Base-by-base conservation (phyloP, 1,284 basidiomycete species). In the Melampsora americana region DNA sequence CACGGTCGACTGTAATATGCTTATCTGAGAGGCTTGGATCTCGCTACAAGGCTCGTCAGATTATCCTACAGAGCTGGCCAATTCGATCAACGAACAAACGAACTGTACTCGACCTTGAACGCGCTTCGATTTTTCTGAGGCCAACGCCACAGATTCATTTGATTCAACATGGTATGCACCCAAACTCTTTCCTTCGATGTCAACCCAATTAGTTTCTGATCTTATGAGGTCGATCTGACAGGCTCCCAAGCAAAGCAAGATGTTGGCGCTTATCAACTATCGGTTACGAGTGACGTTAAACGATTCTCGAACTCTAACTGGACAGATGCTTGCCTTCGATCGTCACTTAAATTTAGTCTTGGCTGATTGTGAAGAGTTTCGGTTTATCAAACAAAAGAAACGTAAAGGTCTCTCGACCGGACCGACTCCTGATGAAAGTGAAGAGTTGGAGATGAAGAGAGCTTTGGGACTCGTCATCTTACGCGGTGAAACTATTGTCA, bases 311-410 rank as follows among this genome's bases (percentile, higher is more conserved):
- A 89, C 92, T 77, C 87, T 99, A 80, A 93, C 92, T 61, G 96
- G 96, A 65, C 96, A 98, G 85, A 95, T 99, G 91, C 90, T 99
- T 82, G 96, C 96, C 68, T 99, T 98, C 83, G 96, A 99, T 86
- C 90, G 92, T 82, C 96, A 99, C 85, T 99, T 99, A 95, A 99
- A 99, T 85, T 87, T 99, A 80, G 96, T 99, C 68, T 86, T 99
- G 73, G 93, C 95, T 16, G 95, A 99, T 80, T 96, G 94, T 83
- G 94, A 96, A 85, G 95, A 96, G 84, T 96, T 96, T 83, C 86
- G 94, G 81, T 89, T 91, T 78, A 89, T 96, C 64, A 89, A 90
- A 79, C 90, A 90, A 64, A 92, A 93, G 85, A 92, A 91, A 86
- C 91, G 92, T 84, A 82, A 84, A 81, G 83, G 84, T 61, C 59